A percentile compares a stretch with the other conserved stretches of the same genome.
Evolutionary conservation across 495 filamentous ascomycete species (phyloP).

Genomic region (Amphirosellinia nigrospora): DNA sequence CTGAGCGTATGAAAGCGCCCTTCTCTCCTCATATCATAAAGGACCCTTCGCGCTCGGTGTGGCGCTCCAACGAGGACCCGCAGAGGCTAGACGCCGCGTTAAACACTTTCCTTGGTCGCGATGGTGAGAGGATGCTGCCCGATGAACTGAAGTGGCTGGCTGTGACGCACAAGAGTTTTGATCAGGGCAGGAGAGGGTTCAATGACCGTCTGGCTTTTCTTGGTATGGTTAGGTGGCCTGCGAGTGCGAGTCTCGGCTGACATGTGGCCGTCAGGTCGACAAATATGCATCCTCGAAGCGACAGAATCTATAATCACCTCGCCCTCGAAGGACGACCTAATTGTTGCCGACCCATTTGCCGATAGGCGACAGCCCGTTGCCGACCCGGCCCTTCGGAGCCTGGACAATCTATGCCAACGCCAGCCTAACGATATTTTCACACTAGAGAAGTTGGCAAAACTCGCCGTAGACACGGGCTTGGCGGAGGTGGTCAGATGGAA

Average conservation of each 20-base stretch:
- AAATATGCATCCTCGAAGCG: slow-evolving; percentile 79
- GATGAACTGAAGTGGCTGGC: slow-evolving; percentile 97
- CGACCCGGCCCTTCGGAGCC: slow-evolving; percentile 73
- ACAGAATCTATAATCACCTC: slow-evolving; percentile 70
- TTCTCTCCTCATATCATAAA: slow-evolving; percentile 60
- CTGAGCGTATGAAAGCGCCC: slow-evolving; percentile 77
- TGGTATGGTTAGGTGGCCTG: slow-evolving; percentile 62
- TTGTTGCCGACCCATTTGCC: slow-evolving; percentile 44
- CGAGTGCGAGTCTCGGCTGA: background rate
- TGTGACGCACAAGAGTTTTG: slow-evolving; percentile 97
- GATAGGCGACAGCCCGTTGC: slow-evolving; percentile 68
- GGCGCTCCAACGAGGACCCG: slow-evolving; percentile 76
- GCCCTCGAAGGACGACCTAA: slow-evolving; percentile 35
- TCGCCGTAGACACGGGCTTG: slow-evolving; percentile 75
- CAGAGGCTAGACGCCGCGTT: slow-evolving; percentile 76
- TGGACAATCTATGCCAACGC: slow-evolving; percentile 67
- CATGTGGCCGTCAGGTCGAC: slow-evolving; percentile 64
- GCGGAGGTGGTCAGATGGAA: slow-evolving; percentile 82
- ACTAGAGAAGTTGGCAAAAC: slow-evolving; percentile 63
- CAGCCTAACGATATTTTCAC: slow-evolving; percentile 63
- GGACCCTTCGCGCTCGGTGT: slow-evolving; percentile 55
- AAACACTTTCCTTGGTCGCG: slow-evolving; percentile 68
- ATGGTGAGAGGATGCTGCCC: slow-evolving; percentile 72
- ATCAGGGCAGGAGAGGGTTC: slow-evolving; percentile 90
- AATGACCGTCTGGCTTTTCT: slow-evolving; percentile 92